Base-by-base conservation (phyloP, 345 rosid genomes). In the Moringa oleifera region DNA sequence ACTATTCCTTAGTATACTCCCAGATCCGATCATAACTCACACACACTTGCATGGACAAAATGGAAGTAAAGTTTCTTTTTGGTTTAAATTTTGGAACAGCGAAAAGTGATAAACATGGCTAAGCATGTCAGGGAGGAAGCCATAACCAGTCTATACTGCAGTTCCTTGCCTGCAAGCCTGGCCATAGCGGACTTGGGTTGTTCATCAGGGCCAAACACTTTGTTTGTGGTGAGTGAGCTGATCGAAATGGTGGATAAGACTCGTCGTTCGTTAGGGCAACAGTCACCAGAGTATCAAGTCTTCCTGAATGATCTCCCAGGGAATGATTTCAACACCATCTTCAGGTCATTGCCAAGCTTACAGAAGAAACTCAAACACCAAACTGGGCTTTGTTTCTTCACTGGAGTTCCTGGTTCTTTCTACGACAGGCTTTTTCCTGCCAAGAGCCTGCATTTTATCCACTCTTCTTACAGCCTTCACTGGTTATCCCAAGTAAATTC, bases 271-370 rank as follows among this genome's bases (percentile, higher is more conserved):
- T 58, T 56, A 17, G 71, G 65, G 15, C 67, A 19, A 6, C 4
- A 53, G 7, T 54, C 71, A 0, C 91, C 83, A 0, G 81, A 77
- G 53, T 79, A 53, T 66, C 85, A 71, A 45, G 70, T 83, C 33
- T 76, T 73, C 68, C 49, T 85, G 45, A 85, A 85, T 45, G 83
- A 85, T 37, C 80, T 85, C n/a, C 80, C 84, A 0, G 76, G 80
- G 13, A 83, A 83, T 24, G 86, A 82, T 55, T 82, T 83, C 59
- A 85, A 82, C 58, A 65, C 62, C 23, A 18, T 55, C 6, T 66
- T 62, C 67, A 61, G 54, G 61, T 36, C 53, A 0, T 33, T 65
- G 18, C 67, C 71, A 20, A 22, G 45, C 62, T 76, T 72, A 5
- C 18, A 57, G 16, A 21, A 65, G 49, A 64, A 28, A 17, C 61